Conservation (phyloP, 345 rosid genomes). For the Erodium maritimum region DNA sequence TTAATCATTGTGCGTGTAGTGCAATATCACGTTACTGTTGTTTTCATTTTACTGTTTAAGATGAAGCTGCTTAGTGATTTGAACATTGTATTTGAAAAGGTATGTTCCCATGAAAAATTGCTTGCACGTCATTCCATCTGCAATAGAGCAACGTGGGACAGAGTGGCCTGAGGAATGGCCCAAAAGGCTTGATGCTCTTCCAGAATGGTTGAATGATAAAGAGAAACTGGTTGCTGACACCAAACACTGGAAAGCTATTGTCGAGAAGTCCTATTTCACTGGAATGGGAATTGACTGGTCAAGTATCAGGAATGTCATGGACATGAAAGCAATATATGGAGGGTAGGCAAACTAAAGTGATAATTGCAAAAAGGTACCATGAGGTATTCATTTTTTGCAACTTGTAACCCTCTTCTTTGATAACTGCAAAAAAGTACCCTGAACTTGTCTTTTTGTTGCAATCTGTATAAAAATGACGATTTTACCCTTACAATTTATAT, state of each 20-base stretch:
- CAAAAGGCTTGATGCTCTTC: conserved; percentile 81
- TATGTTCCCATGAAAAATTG: conserved; percentile 70
- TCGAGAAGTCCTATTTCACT: conserved; percentile 64
- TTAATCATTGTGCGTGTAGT: neutral
- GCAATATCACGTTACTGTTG: neutral
- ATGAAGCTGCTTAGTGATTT: conserved; percentile 2
- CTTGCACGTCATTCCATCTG: conserved; percentile 62
- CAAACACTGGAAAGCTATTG: conserved; percentile 68
- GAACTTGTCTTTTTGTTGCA: too few species aligned
- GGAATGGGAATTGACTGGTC: conserved; percentile 91
- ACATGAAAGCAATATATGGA: conserved; percentile 92
- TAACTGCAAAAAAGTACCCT: too few species aligned
- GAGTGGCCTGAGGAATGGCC: conserved; percentile 99
- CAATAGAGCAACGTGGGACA: conserved; percentile 81
- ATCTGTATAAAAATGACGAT: too few species aligned
- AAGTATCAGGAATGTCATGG: conserved; percentile 68
- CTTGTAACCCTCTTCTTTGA: too few species aligned
- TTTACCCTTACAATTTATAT: too few species aligned
- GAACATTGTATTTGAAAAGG: conserved; percentile 30
- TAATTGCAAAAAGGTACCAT: too few species aligned
- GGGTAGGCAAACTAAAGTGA: conserved; percentile 40
- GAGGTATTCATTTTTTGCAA: too few species aligned
- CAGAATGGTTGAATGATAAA: conserved; percentile 74
- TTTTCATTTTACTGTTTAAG: neutral
- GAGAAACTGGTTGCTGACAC: conserved; percentile 48